phyloP scores from a whole-genome alignment of 495 filamentous ascomycete genomes.

The Talaromyces ruber region DNA sequence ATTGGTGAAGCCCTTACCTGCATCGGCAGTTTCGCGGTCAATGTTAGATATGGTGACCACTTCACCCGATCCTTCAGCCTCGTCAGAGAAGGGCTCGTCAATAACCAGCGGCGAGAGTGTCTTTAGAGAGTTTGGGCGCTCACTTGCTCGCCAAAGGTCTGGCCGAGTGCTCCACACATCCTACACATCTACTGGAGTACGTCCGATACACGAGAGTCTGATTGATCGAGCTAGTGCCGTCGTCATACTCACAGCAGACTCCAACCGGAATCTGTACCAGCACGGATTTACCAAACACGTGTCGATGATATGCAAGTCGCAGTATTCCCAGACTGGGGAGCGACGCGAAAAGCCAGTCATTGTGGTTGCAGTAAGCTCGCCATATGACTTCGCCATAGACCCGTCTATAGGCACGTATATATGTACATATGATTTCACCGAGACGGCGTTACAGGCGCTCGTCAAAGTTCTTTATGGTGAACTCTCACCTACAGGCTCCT shows the following conservation, averaged over 20 bases:
- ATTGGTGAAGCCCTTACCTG: slow-evolving; percentile 75
- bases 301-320: slow-evolving; percentile 84
- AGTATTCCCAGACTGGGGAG: slow-evolving; percentile 44
- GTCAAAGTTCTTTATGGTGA: slow-evolving; percentile 78
- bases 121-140: slow-evolving; percentile 74
- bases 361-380: slow-evolving; percentile 84
- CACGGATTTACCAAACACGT: slow-evolving; percentile 88
- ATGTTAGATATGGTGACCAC: slow-evolving; percentile 40
- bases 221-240: slow-evolving; percentile 80
- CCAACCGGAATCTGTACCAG: slow-evolving; percentile 83
- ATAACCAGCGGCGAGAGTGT: slow-evolving; percentile 83
- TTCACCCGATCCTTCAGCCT: slow-evolving; percentile 45
- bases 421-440: slow-evolving; percentile 91
- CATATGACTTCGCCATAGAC: slow-evolving; percentile 94
- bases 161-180: slow-evolving; percentile 83
- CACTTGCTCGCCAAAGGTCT: slow-evolving; percentile 69
- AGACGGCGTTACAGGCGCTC: slow-evolving; percentile 74
- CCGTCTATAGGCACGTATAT: slow-evolving; percentile 77
- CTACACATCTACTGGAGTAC: slow-evolving; percentile 81
- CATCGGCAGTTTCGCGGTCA: slow-evolving; percentile 59
- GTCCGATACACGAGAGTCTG: slow-evolving; percentile 81
- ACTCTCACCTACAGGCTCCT: slow-evolving; percentile 55
- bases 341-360: slow-evolving; percentile 58
- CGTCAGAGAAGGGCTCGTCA: slow-evolving; percentile 51
- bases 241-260: slow-evolving; percentile 82